Evolutionary conservation across 108 stramenopile genomes (phyloP).

Genomic region (Cafeteria roenbergensis): DNA sequence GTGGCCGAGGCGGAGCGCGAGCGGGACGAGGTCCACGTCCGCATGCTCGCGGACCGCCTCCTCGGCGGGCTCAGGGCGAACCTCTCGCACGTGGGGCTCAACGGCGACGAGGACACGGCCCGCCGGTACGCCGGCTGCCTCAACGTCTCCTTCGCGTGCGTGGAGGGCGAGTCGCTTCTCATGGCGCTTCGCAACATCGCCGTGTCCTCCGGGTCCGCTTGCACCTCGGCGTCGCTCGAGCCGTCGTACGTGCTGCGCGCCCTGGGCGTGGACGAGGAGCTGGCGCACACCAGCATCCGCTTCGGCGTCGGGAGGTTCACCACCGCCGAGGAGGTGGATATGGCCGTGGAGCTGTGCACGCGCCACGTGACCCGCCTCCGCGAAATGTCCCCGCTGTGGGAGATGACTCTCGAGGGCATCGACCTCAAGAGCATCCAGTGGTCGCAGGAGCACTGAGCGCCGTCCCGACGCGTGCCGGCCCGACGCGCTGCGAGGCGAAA

Average conservation of each 20-base stretch:
- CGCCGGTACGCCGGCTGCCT: conserved; percentile 75
- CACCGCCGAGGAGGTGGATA: conserved; percentile 84
- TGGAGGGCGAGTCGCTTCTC: conserved; percentile 88
- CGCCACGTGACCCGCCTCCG: conserved; percentile 78
- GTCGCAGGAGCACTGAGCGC: conserved; percentile 74
- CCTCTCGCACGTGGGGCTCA: conserved; percentile 71
- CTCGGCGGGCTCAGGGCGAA: conserved; percentile 62
- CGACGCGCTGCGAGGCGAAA: too few relatives aligned
- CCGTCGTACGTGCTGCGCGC: conserved; percentile 95
- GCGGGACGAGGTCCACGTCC: conserved; percentile 61
- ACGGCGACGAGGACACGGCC: conserved; percentile 72
- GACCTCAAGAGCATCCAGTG: conserved; percentile 93
- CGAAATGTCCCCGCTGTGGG: conserved; percentile 97
- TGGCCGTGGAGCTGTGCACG: conserved; percentile 74
- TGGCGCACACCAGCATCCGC: conserved; percentile 87
- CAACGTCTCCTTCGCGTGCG: conserved; percentile 95
- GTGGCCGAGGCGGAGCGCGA: conserved; percentile 70
- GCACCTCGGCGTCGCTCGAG: conserved; percentile 90
- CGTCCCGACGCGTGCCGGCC: too few relatives aligned
- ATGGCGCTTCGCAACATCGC: conserved; percentile 98
- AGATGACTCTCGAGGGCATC: conserved; percentile 98
- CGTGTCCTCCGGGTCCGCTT: conserved; percentile 86
- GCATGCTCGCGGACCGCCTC: conserved; percentile 55
- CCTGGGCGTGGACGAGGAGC: conserved; percentile 90
- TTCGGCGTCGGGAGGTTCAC: conserved; percentile 95